phyloP scores from a whole-genome alignment of 306 rosid genomes.

The Ormosia emarginata region DNA sequence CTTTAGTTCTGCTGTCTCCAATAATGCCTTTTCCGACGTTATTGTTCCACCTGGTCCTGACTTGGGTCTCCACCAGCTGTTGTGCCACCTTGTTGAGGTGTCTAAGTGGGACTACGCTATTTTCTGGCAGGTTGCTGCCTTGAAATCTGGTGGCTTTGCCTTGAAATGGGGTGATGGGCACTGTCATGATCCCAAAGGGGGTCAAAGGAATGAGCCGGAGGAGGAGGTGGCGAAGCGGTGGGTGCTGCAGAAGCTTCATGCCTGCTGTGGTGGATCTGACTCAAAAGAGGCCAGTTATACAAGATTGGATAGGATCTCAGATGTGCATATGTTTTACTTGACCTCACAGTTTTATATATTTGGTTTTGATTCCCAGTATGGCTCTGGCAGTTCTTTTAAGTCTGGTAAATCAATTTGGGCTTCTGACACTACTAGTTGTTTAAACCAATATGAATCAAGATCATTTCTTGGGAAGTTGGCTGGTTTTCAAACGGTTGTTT shows the following conservation, averaged over 20 bases:
- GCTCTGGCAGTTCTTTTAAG: slow-evolving; percentile 61
- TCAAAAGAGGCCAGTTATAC: slow-evolving; percentile 45
- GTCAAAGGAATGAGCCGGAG: not conserved
- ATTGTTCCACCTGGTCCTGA: slow-evolving; percentile 44
- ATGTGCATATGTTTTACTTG: slow-evolving; percentile 72
- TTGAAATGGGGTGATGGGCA: slow-evolving; percentile 82
- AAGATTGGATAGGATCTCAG: slow-evolving; percentile 49
- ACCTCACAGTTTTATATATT: slow-evolving; percentile 60
- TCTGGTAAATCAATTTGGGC: slow-evolving; percentile 65
- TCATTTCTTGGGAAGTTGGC: slow-evolving; percentile 53
- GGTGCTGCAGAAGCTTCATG: slow-evolving; percentile 73
- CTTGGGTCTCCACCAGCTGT: slow-evolving; percentile 40
- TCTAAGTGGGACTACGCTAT: slow-evolving; percentile 77
- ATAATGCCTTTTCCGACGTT: slow-evolving; percentile 44
- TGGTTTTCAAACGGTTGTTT: slow-evolving; percentile 68
- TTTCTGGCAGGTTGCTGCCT: slow-evolving; percentile 73
- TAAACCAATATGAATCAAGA: slow-evolving; percentile 58
- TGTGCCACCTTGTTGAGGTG: slow-evolving; percentile 61
- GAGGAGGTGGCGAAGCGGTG: slow-evolving; percentile 29
- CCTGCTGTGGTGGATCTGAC: slow-evolving; percentile 44
- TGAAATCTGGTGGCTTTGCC: slow-evolving; percentile 74
- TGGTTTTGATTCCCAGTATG: slow-evolving; percentile 50
- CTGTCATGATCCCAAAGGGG: slow-evolving; percentile 44
- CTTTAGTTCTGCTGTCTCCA: slow-evolving; percentile 61
- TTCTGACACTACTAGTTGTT: slow-evolving; percentile 47